Evolutionary conservation across 306 rosid genomes (phyloP), one percentile per base, ranked within the genome.

Genomic region (Rosa rugosa): DNA sequence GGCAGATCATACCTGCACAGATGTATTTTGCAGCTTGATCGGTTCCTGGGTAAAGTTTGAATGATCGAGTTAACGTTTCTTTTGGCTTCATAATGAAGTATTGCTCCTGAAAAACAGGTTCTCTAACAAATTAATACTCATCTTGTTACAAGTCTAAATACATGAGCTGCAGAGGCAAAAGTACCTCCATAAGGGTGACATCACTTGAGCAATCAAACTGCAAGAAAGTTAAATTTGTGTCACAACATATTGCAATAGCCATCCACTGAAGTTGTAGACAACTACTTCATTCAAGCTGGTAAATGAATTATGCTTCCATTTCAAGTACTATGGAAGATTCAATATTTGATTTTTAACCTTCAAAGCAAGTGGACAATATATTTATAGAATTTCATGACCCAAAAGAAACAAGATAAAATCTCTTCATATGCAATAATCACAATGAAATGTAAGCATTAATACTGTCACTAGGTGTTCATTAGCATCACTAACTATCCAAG

Each of bases 181-280:
- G 71, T 91, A 95, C 99, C 98, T 95, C 98, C 97, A 95, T 92
- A 80, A 87, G 85, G 54, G 87, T 91, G 77, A 92, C 89, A 80
- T 92, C 98, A 80, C 84, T 92, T 75, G 98, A 88, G 87, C 99
- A 95, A 84, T 91, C 87, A 87, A 94, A 94, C 99, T 92, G 96
- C 85, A 91, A 86, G 76, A 83, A 64, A 71, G 73, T 25, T 79
- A 56, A 83, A 81, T 23, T 66, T 63, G 56, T 63, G 63, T 76
- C 80, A 73, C 78, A 77, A 74, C 56, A 31, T 71, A 71, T 16
- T 71, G 46, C 60, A 71, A 46, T 44, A 71, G 45, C 75, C 46
- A 72, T 72, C 59, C 34, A 31, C 31, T 36, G 64, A 50, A 72
- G 76, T 31, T 62, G 41, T 5, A 59, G 36, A 59, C 6, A 59